These are phyloP conservation scores for Omphalea diandra DNA, from an alignment of 441 rosid species.

Conservation along the genomic window DNA sequence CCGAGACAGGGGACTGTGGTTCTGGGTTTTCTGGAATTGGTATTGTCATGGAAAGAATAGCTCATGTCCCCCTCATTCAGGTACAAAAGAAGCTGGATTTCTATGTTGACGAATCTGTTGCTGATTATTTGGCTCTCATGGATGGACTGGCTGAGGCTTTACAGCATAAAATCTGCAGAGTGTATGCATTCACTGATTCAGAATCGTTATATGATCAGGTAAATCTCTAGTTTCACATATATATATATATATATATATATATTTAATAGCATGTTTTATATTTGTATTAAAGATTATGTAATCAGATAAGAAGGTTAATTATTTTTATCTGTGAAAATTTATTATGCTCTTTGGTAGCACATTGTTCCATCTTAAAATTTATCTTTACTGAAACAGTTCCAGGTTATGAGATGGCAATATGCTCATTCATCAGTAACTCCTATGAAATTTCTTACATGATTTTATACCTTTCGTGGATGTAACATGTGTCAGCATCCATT, in stretches of 20 bases:
- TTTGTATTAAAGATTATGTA: background rate
- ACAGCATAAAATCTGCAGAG: slow-evolving; percentile 52
- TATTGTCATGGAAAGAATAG: slow-evolving; percentile 68
- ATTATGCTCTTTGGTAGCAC: background rate
- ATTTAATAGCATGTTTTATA: background rate
- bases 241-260: no score
- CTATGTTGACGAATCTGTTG: slow-evolving; percentile 76
- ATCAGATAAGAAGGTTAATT: background rate
- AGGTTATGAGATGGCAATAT: background rate
- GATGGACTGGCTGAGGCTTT: slow-evolving; percentile 79
- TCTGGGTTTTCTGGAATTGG: slow-evolving; percentile 83
- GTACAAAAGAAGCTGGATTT: slow-evolving; percentile 91
- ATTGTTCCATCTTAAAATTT: background rate
- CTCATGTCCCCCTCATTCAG: slow-evolving; percentile 50
- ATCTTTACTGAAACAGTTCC: background rate
- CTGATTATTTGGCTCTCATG: slow-evolving; percentile 80
- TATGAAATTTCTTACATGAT: background rate
- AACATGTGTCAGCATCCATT: background rate
- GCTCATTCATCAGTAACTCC: background rate
- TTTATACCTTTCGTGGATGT: background rate
- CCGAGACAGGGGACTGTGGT: slow-evolving; percentile 48
- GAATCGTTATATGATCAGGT: slow-evolving; percentile 68
- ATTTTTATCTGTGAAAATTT: background rate
- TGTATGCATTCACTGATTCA: slow-evolving; percentile 84
- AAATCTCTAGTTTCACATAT: slow-evolving; percentile 20